Conservation (phyloP, 495 filamentous ascomycete species). For the Pseudoneurospora amorphoporcata region DNA sequence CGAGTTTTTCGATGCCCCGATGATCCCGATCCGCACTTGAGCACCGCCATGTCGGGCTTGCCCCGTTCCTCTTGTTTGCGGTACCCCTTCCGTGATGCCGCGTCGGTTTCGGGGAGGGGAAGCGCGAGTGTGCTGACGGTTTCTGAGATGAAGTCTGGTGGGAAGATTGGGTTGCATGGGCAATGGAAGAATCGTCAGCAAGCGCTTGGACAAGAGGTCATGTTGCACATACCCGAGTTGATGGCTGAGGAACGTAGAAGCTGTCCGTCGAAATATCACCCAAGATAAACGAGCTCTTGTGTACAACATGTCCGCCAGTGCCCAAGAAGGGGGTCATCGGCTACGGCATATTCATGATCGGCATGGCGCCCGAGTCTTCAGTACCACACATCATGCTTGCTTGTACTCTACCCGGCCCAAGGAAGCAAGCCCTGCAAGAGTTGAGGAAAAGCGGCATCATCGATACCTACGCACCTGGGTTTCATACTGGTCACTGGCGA, state of each 20-base stretch:
- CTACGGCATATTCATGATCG: no score
- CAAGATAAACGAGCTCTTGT: no score
- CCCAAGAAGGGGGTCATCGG: no score
- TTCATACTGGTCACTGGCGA: no score
- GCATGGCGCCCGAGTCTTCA: no score
- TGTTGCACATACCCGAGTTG: constrained; percentile 3
- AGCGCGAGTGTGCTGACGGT: constrained; percentile 36
- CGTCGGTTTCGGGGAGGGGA: constrained; percentile 30
- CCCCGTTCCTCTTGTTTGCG: neutral
- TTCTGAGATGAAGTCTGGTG: constrained; percentile 28
- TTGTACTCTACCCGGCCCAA: no score
- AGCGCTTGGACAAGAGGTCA: neutral
- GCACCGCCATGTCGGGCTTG: neutral
- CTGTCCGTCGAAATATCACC: no score
- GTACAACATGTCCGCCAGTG: no score
- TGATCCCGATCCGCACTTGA: neutral
- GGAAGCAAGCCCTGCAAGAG: no score
- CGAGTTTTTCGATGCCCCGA: neutral
- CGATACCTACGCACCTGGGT: no score
- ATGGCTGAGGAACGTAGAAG: constrained; percentile 19
- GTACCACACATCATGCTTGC: no score
- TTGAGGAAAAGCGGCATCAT: no score
- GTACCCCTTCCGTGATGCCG: constrained; percentile 12
- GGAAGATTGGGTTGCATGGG: constrained; percentile 11
- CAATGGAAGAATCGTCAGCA: neutral